A percentile compares a stretch with the other conserved stretches of the same genome.
Evolutionary conservation across 2,329 filamentous ascomycete genomes (phyloP).

Genomic region (Lasiodiplodia gonubiensis): DNA sequence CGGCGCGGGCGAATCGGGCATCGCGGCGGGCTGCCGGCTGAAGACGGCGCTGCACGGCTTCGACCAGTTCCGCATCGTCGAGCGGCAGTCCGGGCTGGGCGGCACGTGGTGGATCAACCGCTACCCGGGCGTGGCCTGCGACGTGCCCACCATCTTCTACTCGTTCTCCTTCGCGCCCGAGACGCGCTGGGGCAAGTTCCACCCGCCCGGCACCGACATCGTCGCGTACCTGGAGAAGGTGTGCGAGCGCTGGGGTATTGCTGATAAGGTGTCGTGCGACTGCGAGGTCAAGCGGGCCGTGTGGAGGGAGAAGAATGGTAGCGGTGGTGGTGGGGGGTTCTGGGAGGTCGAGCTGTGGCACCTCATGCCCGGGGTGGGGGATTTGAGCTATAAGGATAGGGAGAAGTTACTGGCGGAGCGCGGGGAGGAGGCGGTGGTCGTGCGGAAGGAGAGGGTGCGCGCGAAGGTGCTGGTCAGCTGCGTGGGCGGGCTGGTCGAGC

Average conservation of each 20-base stretch:
- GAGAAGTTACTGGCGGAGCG: slow-evolving; percentile 50
- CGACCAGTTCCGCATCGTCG: slow-evolving; percentile 66
- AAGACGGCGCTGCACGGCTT: slow-evolving; percentile 63
- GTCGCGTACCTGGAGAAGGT: slow-evolving; percentile 59
- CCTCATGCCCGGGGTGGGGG: slow-evolving; percentile 59
- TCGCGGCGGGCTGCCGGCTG: slow-evolving; percentile 65
- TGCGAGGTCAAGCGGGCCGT: slow-evolving; percentile 59
- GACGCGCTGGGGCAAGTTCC: slow-evolving; percentile 56
- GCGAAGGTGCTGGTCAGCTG: slow-evolving; percentile 62
- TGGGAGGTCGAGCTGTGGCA: slow-evolving; percentile 62
- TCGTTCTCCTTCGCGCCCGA: slow-evolving; percentile 63
- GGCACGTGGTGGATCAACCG: slow-evolving; percentile 70
- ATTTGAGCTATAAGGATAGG: slow-evolving; percentile 57
- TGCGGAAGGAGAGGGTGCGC: slow-evolving; percentile 58
- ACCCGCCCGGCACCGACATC: slow-evolving; percentile 58
- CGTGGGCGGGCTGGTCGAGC: slow-evolving; percentile 63
- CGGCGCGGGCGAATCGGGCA: slow-evolving; percentile 67
- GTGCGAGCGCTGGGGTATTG: slow-evolving; percentile 58
- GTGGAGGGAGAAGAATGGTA: slow-evolving; percentile 54
- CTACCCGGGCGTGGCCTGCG: slow-evolving; percentile 63
- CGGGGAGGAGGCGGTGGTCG: slow-evolving; percentile 55
- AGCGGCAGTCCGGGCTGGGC: slow-evolving; percentile 62
- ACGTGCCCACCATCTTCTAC: slow-evolving; percentile 63
- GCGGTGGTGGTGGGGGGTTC: slow-evolving; percentile 57
- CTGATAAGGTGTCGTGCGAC: slow-evolving; percentile 64